Evolutionary conservation across 2,329 filamentous ascomycete genomes (phyloP).

Genomic region (Knoxdaviesia capensis): DNA sequence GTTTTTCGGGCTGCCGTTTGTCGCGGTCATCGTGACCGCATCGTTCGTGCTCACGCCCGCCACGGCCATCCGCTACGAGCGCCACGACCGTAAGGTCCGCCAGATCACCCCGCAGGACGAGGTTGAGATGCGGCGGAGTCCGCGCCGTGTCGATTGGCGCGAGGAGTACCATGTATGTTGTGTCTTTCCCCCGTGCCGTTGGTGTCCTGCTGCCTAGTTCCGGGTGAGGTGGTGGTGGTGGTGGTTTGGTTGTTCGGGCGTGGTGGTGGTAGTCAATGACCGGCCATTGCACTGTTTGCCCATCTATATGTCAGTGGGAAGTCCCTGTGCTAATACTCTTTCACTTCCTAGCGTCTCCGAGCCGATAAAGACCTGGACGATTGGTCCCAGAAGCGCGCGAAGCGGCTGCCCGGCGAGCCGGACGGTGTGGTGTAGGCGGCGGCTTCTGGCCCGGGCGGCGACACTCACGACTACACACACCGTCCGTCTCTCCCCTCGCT

Average conservation of each 20-base stretch:
- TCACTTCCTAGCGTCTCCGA: conserved; percentile 3
- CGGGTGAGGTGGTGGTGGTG: conserved; percentile 16
- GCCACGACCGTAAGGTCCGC: conserved; percentile 74
- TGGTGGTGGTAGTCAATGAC: too few species aligned
- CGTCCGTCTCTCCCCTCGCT: too few species aligned
- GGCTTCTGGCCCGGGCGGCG: too few species aligned
- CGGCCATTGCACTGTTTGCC: too few species aligned
- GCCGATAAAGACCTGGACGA: conserved; percentile 71
- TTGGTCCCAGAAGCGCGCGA: conserved; percentile 92
- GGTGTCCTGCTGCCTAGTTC: too few species aligned
- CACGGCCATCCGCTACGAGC: conserved; percentile 83
- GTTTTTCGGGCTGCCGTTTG: conserved; percentile 85
- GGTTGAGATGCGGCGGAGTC: conserved; percentile 54
- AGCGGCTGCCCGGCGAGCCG: conserved; percentile 72
- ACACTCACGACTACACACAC: too few species aligned
- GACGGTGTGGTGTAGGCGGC: conserved; percentile 49
- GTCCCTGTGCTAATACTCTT: background rate
- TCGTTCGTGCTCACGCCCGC: conserved; percentile 91
- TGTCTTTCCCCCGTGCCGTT: too few species aligned
- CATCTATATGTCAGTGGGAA: background rate
- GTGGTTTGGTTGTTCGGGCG: too few species aligned
- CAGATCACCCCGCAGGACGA: conserved; percentile 75
- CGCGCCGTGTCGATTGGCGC: conserved; percentile 55
- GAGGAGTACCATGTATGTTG: conserved; percentile 70
- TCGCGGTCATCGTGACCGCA: conserved; percentile 72